Evolutionary conservation across 331 rosid species (phyloP).

Genomic region (Quercus tomentella): DNA sequence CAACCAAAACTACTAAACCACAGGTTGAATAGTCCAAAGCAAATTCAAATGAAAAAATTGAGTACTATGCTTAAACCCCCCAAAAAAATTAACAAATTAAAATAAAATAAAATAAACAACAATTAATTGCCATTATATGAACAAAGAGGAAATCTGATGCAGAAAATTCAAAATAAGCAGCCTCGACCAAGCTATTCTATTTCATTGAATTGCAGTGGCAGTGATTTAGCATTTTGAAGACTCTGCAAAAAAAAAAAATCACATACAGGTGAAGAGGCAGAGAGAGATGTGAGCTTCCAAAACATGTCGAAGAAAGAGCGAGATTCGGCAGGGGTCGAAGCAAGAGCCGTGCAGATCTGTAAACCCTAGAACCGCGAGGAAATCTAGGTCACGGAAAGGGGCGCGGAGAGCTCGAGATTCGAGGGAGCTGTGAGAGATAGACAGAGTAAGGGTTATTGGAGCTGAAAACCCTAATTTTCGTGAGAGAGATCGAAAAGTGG

Average conservation of each 20-base stretch:
- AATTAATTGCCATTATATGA: neutral
- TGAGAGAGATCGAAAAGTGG: conserved; percentile 54
- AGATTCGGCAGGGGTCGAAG: conserved; percentile 19
- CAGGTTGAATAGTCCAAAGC: conserved; percentile 16
- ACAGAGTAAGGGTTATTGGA: conserved; percentile 15
- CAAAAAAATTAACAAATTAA: neutral
- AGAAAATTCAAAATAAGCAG: neutral
- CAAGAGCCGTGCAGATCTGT: conserved; percentile 50
- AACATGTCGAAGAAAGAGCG: conserved; percentile 44
- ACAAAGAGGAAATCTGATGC: neutral
- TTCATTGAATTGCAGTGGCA: neutral
- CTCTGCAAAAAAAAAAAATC: neutral
- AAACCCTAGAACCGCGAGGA: conserved; percentile 38
- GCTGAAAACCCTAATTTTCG: conserved; percentile 69
- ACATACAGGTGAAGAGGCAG: conserved; percentile 62
- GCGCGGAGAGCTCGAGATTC: conserved; percentile 19
- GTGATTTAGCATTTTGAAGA: neutral
- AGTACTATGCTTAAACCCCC: neutral
- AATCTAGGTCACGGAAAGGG: conserved; percentile 31
- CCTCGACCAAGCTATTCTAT: neutral
- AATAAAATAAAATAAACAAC: neutral
- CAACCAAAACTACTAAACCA: conserved; percentile 4
- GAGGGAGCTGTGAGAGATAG: conserved; percentile 13
- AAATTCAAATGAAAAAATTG: neutral
- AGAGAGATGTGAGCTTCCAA: conserved; percentile 64